Evolutionary conservation across 306 rosid species (phyloP).

Genomic region (Sindora glabra): DNA sequence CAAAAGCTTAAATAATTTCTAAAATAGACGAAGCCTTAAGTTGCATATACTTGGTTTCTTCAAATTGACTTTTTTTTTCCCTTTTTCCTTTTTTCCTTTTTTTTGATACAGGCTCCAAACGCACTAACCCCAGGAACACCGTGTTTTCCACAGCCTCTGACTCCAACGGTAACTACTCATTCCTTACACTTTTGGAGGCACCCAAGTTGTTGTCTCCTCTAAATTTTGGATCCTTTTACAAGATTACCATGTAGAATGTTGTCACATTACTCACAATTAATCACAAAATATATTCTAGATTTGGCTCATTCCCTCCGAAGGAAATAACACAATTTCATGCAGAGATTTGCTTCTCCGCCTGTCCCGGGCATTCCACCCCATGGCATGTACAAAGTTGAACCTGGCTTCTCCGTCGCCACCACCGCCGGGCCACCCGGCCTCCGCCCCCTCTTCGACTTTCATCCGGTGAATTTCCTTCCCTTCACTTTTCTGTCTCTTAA

Average conservation of each 20-base stretch:
- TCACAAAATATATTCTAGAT: background rate
- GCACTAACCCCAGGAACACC: slow-evolving; percentile 47
- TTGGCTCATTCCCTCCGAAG: background rate
- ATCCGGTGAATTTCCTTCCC: slow-evolving; percentile 41
- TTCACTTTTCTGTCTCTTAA: background rate
- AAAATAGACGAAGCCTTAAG: background rate
- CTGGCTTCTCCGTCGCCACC: slow-evolving; percentile 19
- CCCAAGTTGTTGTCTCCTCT: slow-evolving; percentile 20
- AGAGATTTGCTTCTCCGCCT: slow-evolving; percentile 50
- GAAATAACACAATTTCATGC: slow-evolving; percentile 7
- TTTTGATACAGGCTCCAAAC: slow-evolving; percentile 41
- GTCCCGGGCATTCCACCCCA: slow-evolving; percentile 59
- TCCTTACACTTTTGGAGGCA: slow-evolving; percentile 33
- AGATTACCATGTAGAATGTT: background rate
- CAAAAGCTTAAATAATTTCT: too few species aligned
- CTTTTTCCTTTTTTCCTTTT: background rate
- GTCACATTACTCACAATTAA: slow-evolving; percentile 4
- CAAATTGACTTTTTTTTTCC: background rate
- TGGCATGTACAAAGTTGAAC: slow-evolving; percentile 53
- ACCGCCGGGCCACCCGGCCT: slow-evolving; percentile 28
- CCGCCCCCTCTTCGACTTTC: slow-evolving; percentile 42
- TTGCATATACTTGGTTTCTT: too few species aligned
- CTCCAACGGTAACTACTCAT: slow-evolving; percentile 35
- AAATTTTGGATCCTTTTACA: slow-evolving; percentile 14
- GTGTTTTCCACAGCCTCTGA: slow-evolving; percentile 50